phyloP scores from a whole-genome alignment of 495 filamentous ascomycete species.

The Pyrenopolyporus hunteri region DNA sequence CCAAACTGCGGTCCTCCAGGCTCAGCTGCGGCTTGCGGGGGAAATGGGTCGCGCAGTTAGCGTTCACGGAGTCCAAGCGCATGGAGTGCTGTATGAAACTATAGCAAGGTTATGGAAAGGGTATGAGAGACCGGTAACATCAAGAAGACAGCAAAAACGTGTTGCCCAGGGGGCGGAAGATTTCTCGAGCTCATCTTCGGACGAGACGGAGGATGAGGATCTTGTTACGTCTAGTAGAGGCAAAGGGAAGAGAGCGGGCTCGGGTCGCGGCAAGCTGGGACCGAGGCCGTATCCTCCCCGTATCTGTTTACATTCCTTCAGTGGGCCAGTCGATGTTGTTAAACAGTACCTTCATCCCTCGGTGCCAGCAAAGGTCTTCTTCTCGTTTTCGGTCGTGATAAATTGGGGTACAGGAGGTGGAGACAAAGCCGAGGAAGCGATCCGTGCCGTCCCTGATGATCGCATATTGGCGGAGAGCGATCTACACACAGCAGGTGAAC shows the following conservation, averaged over 20 bases:
- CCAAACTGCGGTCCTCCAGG: conserved; percentile 74
- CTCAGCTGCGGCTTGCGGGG: conserved; percentile 86
- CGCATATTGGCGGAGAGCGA: conserved; percentile 88
- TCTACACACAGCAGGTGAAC: conserved; percentile 78
- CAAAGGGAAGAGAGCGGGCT: conserved; percentile 14
- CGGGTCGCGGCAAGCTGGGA: neutral
- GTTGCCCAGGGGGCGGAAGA: conserved; percentile 54
- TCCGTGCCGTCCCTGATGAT: conserved; percentile 77
- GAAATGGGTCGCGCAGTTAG: conserved; percentile 81
- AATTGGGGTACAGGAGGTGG: conserved; percentile 67
- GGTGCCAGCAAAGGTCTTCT: conserved; percentile 79
- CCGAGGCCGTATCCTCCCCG: conserved; percentile 78
- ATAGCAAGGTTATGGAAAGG: conserved; percentile 81
- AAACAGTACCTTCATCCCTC: conserved; percentile 78
- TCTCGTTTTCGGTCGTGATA: conserved; percentile 85
- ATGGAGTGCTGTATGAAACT: conserved; percentile 79
- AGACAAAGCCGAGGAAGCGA: conserved; percentile 63
- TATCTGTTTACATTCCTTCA: conserved; percentile 93
- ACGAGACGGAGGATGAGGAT: conserved; percentile 43
- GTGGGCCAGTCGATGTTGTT: conserved; percentile 75
- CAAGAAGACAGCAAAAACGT: conserved; percentile 63
- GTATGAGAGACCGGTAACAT: conserved; percentile 71
- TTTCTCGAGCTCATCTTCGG: conserved; percentile 52
- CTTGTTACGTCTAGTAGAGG: conserved; percentile 10
- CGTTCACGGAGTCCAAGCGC: conserved; percentile 89